Evolutionary conservation across 1,139 yeast species (phyloP).

Genomic region (Taiozyma sp.): DNA sequence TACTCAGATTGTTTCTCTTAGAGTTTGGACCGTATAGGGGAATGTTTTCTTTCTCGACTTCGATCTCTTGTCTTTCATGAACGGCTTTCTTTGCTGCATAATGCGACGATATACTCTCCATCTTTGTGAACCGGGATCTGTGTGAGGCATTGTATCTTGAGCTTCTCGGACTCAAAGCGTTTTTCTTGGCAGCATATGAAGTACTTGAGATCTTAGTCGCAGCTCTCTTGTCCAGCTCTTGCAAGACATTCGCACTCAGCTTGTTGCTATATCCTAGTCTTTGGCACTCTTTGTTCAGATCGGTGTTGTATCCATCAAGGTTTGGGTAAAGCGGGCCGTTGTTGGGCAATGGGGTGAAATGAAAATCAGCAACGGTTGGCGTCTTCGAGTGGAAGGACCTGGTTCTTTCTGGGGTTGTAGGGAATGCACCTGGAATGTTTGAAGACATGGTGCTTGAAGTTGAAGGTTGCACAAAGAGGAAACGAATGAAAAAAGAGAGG

Average conservation of each 20-base stretch:
- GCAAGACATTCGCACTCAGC: constrained; percentile 27
- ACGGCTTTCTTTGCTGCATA: constrained; percentile 23
- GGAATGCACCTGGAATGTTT: constrained; percentile 17
- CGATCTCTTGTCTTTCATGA: constrained; percentile 4
- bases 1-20: constrained; percentile 15
- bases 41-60: constrained; percentile 19
- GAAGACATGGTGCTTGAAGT: constrained; percentile 1
- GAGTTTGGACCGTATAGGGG: constrained; percentile 21
- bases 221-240: constrained; percentile 29
- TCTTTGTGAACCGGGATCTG: constrained; percentile 22
- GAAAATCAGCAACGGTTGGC: constrained; percentile 14
- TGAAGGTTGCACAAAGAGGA: background rate
- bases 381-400: constrained; percentile 6
- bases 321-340: constrained; percentile 17
- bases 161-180: constrained; percentile 15
- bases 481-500: background rate
- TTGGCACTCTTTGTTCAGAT: constrained; percentile 9
- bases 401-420: constrained; percentile 8
- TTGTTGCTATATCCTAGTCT: constrained; percentile 23
- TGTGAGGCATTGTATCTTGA: constrained; percentile 19
- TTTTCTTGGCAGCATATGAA: constrained; percentile 1
- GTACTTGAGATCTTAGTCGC: constrained; percentile 11
- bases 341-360: constrained; percentile 12
- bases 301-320: constrained; percentile 3
- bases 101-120: constrained; percentile 29